A percentile compares a stretch with the other conserved stretches of the same genome.
These are phyloP conservation scores for Eutrema yunnanense DNA, from an alignment of 345 rosid genomes.

Conservation along the genomic window DNA sequence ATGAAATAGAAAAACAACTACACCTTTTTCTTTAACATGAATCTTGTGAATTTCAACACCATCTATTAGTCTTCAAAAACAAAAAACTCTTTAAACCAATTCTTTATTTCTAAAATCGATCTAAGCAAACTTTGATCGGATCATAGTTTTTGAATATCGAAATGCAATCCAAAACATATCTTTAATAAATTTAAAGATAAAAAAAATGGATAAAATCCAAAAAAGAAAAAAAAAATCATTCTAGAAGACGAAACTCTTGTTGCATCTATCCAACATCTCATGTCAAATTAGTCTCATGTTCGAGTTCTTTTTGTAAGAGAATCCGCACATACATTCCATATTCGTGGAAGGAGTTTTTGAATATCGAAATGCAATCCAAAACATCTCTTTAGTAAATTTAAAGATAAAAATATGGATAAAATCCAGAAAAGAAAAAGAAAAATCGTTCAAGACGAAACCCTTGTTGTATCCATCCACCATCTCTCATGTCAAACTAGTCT, in stretches of 20 bases:
- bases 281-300: neutral
- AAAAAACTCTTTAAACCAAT: neutral
- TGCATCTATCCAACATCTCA: slow-evolving; percentile 17
- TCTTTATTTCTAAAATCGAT: neutral
- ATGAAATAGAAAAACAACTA: neutral
- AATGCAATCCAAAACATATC: neutral
- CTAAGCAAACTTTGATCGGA: neutral
- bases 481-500: slow-evolving; percentile 11
- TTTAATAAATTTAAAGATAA: neutral
- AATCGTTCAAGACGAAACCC: slow-evolving; percentile 13
- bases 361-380: neutral
- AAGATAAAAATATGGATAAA: neutral
- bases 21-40: neutral
- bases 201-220: neutral
- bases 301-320: too few relatives aligned
- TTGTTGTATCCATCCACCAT: slow-evolving; percentile 14
- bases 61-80: neutral
- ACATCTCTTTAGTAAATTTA: neutral
- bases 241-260: slow-evolving; percentile 13
- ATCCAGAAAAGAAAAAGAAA: neutral
- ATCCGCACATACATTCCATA: too few relatives aligned
- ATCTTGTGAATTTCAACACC: neutral
- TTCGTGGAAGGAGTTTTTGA: neutral
- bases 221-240: neutral
- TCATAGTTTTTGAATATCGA: neutral